A percentile compares a stretch with the other conserved stretches of the same genome.
Evolutionary conservation across 768 basidiomycete species (phyloP).

Genomic region (Lepiota venenata): DNA sequence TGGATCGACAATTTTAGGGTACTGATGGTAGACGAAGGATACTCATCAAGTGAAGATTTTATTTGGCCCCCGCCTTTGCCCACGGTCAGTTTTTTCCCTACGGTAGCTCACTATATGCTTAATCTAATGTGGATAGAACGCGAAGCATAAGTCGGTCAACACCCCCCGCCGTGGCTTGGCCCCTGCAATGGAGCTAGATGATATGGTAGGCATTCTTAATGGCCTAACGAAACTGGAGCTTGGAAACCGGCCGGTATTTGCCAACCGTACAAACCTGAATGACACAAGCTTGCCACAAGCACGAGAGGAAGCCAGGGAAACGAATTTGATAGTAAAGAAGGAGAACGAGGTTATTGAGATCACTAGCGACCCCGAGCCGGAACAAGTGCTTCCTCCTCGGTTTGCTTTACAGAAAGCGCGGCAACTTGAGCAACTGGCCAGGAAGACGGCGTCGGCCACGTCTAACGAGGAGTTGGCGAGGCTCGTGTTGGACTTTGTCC

Average conservation of each 20-base stretch:
- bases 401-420: slow-evolving; percentile 47
- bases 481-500: slow-evolving; percentile 58
- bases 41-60: slow-evolving; percentile 53
- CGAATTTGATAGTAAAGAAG: slow-evolving; percentile 7
- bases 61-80: slow-evolving; percentile 68
- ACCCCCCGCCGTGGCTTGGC: slow-evolving; percentile 34
- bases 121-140: background rate
- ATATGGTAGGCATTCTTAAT: slow-evolving; percentile 54
- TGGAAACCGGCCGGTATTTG: slow-evolving; percentile 45
- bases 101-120: slow-evolving; percentile 14
- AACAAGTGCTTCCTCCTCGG: slow-evolving; percentile 24
- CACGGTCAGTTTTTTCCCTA: slow-evolving; percentile 14
- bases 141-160: slow-evolving; percentile 28
- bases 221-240: slow-evolving; percentile 60
- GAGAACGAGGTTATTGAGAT: slow-evolving; percentile 46
- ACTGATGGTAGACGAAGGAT: slow-evolving; percentile 60
- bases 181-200: slow-evolving; percentile 33
- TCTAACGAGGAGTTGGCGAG: slow-evolving; percentile 54
- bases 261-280: slow-evolving; percentile 46
- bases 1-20: slow-evolving; percentile 67
- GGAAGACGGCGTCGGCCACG: slow-evolving; percentile 38
- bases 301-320: slow-evolving; percentile 25
- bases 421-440: slow-evolving; percentile 46
- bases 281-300: slow-evolving; percentile 31
- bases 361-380: slow-evolving; percentile 36